A percentile compares a stretch with the other conserved stretches of the same genome.
These are phyloP conservation scores for Pythium apleroticum DNA, from an alignment of 352 stramenopile species.

Conservation along the genomic window DNA sequence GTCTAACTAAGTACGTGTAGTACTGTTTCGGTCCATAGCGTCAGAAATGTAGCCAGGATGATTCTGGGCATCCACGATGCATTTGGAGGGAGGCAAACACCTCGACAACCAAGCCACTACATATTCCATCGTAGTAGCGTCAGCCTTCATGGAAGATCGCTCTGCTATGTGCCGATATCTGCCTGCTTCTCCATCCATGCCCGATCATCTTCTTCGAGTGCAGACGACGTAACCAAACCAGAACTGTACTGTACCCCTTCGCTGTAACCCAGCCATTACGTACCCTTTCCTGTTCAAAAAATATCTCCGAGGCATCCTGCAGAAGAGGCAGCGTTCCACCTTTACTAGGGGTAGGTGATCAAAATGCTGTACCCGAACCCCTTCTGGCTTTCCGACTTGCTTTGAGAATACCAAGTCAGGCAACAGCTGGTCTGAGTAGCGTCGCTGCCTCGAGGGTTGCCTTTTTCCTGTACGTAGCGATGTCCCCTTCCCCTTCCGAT, in stretches of 20 bases:
- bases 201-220: neutral
- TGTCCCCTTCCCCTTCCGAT: neutral
- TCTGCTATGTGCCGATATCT: no score
- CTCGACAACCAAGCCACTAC: neutral
- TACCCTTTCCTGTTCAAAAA: slow-evolving; percentile 1
- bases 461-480: neutral
- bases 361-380: neutral
- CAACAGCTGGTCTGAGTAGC: neutral
- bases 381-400: slow-evolving; percentile 1
- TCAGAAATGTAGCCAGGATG: slow-evolving; percentile 1
- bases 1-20: neutral
- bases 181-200: no score
- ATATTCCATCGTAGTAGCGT: no score
- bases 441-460: neutral
- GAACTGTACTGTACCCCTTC: slow-evolving; percentile 5
- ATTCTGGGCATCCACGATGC: neutral
- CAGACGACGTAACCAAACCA: slow-evolving; percentile 2
- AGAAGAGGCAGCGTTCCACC: neutral
- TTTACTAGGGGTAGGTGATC: neutral
- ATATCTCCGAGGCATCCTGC: neutral
- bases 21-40: neutral
- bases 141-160: no score
- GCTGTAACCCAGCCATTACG: slow-evolving; percentile 2
- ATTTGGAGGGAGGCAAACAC: neutral
- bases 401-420: slow-evolving; percentile 3